These are phyloP conservation scores for Friedmanniomyces endolithicus DNA, from an alignment of 495 filamentous ascomycete species.

Conservation along the genomic window DNA sequence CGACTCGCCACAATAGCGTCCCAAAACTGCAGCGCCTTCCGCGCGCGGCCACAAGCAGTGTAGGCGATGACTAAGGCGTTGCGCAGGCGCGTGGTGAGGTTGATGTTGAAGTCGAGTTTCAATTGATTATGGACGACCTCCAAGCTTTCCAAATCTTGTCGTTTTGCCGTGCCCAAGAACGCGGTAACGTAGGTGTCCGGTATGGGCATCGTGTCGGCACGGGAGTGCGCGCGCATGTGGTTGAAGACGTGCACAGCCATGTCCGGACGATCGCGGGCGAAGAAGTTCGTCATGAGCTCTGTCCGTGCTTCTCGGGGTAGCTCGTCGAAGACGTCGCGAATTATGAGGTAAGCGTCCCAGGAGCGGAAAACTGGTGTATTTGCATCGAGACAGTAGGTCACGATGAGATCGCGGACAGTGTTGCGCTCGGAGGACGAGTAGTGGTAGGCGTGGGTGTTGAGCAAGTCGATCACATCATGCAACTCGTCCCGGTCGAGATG, in stretches of 20 bases:
- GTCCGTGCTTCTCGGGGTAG: constrained; percentile 47
- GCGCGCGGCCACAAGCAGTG: constrained; percentile 47
- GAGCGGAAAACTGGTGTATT: constrained; percentile 45
- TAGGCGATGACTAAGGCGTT: constrained; percentile 85
- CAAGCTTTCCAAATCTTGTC: constrained; percentile 46
- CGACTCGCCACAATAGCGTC: constrained; percentile 58
- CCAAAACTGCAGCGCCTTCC: constrained; percentile 65
- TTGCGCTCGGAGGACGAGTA: constrained; percentile 53
- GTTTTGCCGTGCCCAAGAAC: constrained; percentile 59
- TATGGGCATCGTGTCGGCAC: constrained; percentile 46
- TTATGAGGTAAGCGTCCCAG: constrained; percentile 74
- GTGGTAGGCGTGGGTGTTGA: constrained; percentile 52
- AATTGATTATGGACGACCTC: constrained; percentile 77
- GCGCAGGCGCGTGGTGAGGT: constrained; percentile 59
- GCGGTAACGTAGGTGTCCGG: constrained; percentile 62
- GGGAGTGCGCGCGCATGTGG: constrained; percentile 65
- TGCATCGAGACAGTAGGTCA: constrained; percentile 51
- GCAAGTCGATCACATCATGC: constrained; percentile 62
- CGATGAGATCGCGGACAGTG: constrained; percentile 48
- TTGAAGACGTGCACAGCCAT: constrained; percentile 77
- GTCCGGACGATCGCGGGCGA: constrained; percentile 58
- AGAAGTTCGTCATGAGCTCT: constrained; percentile 72
- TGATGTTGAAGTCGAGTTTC: constrained; percentile 71
- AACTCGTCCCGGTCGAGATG: constrained; percentile 62
- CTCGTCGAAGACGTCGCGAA: constrained; percentile 70